Percentiles rank a stretch among this genome's conserved stretches.
phyloP scores from a whole-genome alignment of 202 grass and related monocot species.

The Dendrocalamus latiflorus region DNA sequence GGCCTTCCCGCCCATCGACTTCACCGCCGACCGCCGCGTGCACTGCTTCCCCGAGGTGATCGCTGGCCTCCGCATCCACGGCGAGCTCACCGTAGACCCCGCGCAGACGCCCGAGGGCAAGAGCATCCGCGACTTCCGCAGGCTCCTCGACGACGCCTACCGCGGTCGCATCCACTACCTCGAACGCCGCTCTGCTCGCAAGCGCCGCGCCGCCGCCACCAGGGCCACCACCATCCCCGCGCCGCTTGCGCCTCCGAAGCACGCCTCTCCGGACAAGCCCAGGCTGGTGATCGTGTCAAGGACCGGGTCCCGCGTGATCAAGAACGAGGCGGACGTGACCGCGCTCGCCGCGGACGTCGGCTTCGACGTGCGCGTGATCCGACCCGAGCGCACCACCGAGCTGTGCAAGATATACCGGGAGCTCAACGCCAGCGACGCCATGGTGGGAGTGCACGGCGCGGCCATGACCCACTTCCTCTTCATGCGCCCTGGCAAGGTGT shows the following conservation, averaged over 20 bases:
- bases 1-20: conserved; percentile 57
- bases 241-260: background rate
- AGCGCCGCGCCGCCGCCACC: conserved; percentile 19
- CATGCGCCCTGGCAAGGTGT: conserved; percentile 70
- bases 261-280: background rate
- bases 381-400: conserved; percentile 51
- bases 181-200: conserved; percentile 16
- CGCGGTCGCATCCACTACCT: conserved; percentile 52
- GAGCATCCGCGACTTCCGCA: conserved; percentile 61
- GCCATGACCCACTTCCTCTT: conserved; percentile 95
- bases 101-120: conserved; percentile 37
- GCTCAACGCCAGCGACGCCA: conserved; percentile 67
- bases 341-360: conserved; percentile 37
- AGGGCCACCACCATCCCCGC: background rate
- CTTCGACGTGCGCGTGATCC: conserved; percentile 64
- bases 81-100: conserved; percentile 74
- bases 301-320: conserved; percentile 63
- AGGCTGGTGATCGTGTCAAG: conserved; percentile 62
- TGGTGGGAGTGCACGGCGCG: conserved; percentile 89
- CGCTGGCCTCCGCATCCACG: conserved; percentile 79
- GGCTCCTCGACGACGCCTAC: conserved; percentile 69
- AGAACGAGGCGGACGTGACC: conserved; percentile 53
- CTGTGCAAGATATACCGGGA: conserved; percentile 66
- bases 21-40: conserved; percentile 54
- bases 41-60: conserved; percentile 94